These are phyloP conservation scores for Collybia sordida DNA, from an alignment of 768 basidiomycete species.

Conservation along the genomic window DNA sequence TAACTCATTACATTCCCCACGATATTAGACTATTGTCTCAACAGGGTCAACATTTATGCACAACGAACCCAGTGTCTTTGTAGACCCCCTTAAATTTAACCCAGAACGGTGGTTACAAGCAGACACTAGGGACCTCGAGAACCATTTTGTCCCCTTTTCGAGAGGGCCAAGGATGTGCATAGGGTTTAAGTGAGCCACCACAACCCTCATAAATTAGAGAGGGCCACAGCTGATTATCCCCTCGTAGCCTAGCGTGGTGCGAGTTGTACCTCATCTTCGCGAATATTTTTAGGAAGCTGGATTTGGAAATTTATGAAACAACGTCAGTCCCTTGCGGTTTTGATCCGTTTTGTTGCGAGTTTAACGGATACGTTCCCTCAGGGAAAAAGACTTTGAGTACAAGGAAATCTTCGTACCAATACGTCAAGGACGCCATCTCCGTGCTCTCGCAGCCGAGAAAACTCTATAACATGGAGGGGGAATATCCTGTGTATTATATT, in stretches of 20 bases:
- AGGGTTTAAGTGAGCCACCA: slow-evolving; percentile 3
- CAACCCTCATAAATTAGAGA: neutral
- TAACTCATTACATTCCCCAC: neutral
- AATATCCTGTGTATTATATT: no score
- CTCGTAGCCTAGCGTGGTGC: slow-evolving; percentile 3
- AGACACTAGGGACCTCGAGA: slow-evolving; percentile 18
- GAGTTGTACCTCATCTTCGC: slow-evolving; percentile 11
- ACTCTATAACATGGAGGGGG: no score
- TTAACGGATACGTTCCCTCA: neutral
- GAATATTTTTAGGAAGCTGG: slow-evolving; percentile 9
- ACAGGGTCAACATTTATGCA: slow-evolving; percentile 26
- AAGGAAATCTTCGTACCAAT: slow-evolving; percentile 2
- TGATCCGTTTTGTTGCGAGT: no score
- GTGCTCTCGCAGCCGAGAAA: neutral
- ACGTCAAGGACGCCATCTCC: slow-evolving; percentile 3
- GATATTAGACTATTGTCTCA: slow-evolving; percentile 26
- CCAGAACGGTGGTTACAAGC: slow-evolving; percentile 30
- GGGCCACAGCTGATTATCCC: neutral
- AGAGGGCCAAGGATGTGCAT: slow-evolving; percentile 12
- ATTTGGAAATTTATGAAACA: slow-evolving; percentile 5
- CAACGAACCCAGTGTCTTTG: slow-evolving; percentile 22
- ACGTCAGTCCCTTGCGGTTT: neutral
- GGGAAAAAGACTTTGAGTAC: slow-evolving; percentile 8
- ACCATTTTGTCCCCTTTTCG: slow-evolving; percentile 23
- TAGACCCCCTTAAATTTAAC: slow-evolving; percentile 23